Evolutionary conservation across 2,329 filamentous ascomycete species (phyloP), one percentile per base, ranked within the genome.

Genomic region (Sporothrix pseudoabietina): DNA sequence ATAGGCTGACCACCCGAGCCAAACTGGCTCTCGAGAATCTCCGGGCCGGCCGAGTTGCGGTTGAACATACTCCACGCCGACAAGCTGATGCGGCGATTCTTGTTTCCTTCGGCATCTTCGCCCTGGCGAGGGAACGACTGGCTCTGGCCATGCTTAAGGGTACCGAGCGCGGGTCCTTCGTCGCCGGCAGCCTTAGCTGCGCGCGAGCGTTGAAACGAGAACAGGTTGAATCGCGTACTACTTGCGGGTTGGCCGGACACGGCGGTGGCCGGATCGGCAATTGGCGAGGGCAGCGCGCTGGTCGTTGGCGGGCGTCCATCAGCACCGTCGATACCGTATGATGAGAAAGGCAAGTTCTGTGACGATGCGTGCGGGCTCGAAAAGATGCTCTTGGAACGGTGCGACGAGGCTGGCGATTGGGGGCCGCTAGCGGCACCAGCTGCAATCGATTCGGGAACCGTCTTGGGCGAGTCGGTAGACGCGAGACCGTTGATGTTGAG

Each of bases 81-180:
- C 61, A 90, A 85, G 77, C 87, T 90, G 49, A 87, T 86, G 54
- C 87, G 85, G 32, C 88, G 88, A 32, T 72, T 75, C 80, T 83
- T 88, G 80, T 79, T 88, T 75, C 78, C 84, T 79, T 86, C 91
- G 77, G 80, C 80, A 14, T 89, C 89, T 30, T 87, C 92, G 75
- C 82, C 82, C 74, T 87, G 86, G 22, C 87, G 84, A 6, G 93
- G 93, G 76, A 96, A 89, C 0, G 93, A 95, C 78, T 93, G 92
- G 77, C 92, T 94, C 79, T 95, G 92, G 0, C 88, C 87, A 41
- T 88, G 82, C 78, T 92, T 93, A 16, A 94, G 83, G 26, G 87
- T 89, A 0, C 93, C 93, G 8, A 94, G 81, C 0, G 87, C 84
- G 6, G 90, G 90, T 0, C 90, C 86, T 41, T 88, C 87, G 9